Percentiles rank a stretch among this genome's conserved stretches.
These are phyloP conservation scores for Neodidymelliopsis sp. DNA, from an alignment of 2,329 filamentous ascomycete genomes.

Conservation along the genomic window DNA sequence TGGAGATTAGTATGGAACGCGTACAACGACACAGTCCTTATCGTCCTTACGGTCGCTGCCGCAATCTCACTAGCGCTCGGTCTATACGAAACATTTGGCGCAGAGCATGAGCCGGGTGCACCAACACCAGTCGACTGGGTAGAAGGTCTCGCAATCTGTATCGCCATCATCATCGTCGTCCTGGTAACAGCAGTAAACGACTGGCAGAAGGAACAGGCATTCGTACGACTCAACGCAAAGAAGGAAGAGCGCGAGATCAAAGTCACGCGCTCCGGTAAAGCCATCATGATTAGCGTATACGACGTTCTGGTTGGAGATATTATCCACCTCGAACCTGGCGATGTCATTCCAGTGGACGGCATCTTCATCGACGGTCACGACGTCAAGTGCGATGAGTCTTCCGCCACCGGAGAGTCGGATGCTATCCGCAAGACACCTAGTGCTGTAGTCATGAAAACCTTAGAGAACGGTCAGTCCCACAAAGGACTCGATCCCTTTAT, in stretches of 20 bases:
- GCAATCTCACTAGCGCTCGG: constrained; percentile 73
- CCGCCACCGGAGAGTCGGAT: constrained; percentile 76
- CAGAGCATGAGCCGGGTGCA: constrained; percentile 51
- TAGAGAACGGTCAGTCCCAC: constrained; percentile 59
- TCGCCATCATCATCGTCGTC: constrained; percentile 50
- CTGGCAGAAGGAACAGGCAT: constrained; percentile 48
- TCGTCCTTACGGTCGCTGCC: constrained; percentile 72
- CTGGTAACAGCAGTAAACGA: constrained; percentile 48
- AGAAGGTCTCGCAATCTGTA: constrained; percentile 47
- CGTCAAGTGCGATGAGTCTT: constrained; percentile 75
- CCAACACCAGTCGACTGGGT: constrained; percentile 53
- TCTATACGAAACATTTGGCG: constrained; percentile 69
- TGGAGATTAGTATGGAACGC: constrained; percentile 70
- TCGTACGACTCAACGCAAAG: constrained; percentile 45
- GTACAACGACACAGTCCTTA: constrained; percentile 77
- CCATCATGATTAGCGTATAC: constrained; percentile 62
- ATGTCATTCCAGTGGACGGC: constrained; percentile 74
- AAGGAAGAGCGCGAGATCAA: constrained; percentile 48
- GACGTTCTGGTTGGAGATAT: constrained; percentile 75
- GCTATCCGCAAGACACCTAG: constrained; percentile 71
- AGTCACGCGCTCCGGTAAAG: constrained; percentile 69
- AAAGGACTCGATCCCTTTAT: constrained; percentile 70
- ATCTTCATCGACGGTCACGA: constrained; percentile 71
- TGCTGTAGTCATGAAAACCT: constrained; percentile 64
- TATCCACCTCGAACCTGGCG: constrained; percentile 72